phyloP scores from a whole-genome alignment of 768 basidiomycete species.

The Mycena rebaudengoi region DNA sequence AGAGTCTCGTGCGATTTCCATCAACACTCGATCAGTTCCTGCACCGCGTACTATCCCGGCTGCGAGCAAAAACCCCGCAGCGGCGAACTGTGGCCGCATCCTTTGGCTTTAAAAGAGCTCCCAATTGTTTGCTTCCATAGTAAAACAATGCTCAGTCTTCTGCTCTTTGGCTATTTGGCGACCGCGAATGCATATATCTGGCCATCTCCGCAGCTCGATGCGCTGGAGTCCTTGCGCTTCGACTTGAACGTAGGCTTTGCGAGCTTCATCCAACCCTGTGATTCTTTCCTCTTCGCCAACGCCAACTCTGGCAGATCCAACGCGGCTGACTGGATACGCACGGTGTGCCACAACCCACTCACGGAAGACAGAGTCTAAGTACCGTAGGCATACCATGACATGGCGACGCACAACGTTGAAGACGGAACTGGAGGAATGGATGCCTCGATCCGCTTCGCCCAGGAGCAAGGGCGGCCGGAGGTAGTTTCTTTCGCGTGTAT shows the following conservation, averaged over 20 bases:
- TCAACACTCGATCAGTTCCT: too few relatives aligned
- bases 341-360: too few relatives aligned
- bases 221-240: background rate
- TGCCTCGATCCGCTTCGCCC: conserved; percentile 32
- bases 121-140: too few relatives aligned
- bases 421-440: conserved; percentile 37
- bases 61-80: too few relatives aligned
- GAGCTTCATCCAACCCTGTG: background rate
- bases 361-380: background rate
- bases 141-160: background rate
- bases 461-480: conserved; percentile 13
- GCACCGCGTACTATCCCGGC: too few relatives aligned
- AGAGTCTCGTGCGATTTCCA: too few relatives aligned
- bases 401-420: conserved; percentile 32
- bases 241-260: background rate
- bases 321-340: conserved; percentile 10
- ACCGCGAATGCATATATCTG: background rate
- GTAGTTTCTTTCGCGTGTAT: background rate
- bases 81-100: too few relatives aligned
- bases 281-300: background rate
- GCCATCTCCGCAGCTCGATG: conserved; percentile 7
- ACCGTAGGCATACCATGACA: conserved; percentile 38
- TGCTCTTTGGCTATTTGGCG: background rate
- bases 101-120: too few relatives aligned
- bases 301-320: background rate